phyloP scores from a whole-genome alignment of 2,329 filamentous ascomycete genomes.

The Penicillium sp. region DNA sequence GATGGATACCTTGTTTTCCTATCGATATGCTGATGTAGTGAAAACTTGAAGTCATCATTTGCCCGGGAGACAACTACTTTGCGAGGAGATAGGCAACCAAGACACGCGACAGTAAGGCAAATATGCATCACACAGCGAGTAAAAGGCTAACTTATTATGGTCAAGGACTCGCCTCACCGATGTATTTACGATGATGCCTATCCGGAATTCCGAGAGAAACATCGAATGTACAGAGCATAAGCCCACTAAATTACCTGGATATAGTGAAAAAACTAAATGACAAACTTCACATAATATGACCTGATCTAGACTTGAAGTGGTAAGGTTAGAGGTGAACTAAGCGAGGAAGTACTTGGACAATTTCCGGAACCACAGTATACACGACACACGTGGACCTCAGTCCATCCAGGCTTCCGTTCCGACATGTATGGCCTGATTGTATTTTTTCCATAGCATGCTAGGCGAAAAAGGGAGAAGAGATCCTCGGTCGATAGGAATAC shows the following conservation, averaged over 20 bases:
- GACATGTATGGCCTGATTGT: neutral
- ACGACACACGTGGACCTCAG: neutral
- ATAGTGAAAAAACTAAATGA: neutral
- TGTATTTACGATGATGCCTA: neutral
- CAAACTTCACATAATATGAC: neutral
- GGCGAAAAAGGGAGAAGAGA: conserved; percentile 16
- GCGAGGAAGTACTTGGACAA: neutral
- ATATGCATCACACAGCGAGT: neutral
- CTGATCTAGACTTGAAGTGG: neutral
- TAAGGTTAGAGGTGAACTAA: neutral
- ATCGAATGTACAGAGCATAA: neutral
- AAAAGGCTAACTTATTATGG: neutral
- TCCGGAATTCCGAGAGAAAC: neutral
- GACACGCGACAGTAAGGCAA: neutral
- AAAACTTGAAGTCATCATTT: neutral
- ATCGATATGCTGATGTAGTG: neutral
- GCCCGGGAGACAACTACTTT: neutral
- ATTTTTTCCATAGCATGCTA: conserved; percentile 2
- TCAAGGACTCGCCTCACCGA: neutral
- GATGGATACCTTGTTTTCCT: neutral
- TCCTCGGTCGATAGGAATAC: conserved; percentile 2
- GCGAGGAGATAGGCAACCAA: neutral
- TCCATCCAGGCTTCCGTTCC: neutral
- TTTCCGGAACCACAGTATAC: neutral
- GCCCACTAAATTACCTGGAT: neutral